phyloP scores from a whole-genome alignment of 371 early-diverging fungal genomes.

The Smittium culicis region DNA sequence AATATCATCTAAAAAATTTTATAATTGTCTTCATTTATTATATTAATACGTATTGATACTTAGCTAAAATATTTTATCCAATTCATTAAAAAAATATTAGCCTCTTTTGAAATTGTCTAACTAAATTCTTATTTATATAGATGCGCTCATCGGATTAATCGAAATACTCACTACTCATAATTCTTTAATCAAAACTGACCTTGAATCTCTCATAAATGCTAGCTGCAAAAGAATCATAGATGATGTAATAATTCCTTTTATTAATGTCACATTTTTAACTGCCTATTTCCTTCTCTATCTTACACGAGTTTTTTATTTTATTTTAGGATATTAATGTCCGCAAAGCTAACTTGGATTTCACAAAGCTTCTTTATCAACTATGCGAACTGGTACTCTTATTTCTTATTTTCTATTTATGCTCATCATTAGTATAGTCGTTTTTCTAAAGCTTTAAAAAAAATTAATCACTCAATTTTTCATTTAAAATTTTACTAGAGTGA shows the following conservation, averaged over 20 bases:
- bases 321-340: conserved; percentile 6
- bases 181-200: conserved; percentile 37
- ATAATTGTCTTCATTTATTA: too few species aligned
- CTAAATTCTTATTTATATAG: conserved; percentile 21
- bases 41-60: too few species aligned
- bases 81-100: too few species aligned
- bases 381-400: not conserved
- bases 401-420: not conserved
- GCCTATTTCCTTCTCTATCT: not conserved
- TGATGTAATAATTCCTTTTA: conserved; percentile 13
- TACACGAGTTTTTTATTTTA: not conserved
- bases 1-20: too few species aligned
- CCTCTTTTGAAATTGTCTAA: too few species aligned
- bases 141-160: conserved; percentile 50
- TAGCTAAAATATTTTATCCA: too few species aligned
- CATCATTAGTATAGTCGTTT: not conserved
- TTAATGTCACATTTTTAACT: not conserved
- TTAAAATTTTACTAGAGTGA: conserved; percentile 32
- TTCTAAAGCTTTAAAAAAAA: not conserved
- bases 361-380: not conserved
- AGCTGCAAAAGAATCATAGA: conserved; percentile 28
- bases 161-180: conserved; percentile 51
- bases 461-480: conserved; percentile 3
- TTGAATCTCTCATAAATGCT: conserved; percentile 47
- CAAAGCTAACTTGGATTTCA: not conserved